Conservation (phyloP, 1,284 basidiomycete species). For the Exsudoporus floridanus region DNA sequence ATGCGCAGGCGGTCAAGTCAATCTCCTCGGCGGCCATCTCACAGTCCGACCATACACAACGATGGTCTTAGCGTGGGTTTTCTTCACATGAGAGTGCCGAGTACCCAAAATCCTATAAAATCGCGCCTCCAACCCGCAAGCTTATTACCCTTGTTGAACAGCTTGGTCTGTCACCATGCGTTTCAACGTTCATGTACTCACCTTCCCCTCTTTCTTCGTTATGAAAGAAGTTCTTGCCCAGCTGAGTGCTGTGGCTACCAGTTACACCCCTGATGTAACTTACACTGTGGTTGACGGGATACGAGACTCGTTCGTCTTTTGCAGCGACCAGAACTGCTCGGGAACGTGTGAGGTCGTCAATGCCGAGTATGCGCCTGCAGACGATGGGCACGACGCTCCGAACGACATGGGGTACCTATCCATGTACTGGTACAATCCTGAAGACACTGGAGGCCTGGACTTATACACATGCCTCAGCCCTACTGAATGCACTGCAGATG, state of each 20-base stretch:
- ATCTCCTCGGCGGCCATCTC: not conserved
- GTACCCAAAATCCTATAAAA: not conserved
- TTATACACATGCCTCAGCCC: no score
- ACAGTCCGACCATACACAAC: not conserved
- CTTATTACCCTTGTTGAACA: not conserved
- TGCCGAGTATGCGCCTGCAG: not conserved
- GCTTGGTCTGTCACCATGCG: not conserved
- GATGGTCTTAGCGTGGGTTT: not conserved
- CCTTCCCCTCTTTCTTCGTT: not conserved
- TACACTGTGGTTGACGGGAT: not conserved
- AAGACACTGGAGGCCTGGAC: no score
- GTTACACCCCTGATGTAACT: not conserved
- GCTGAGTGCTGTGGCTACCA: not conserved
- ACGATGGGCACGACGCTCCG: not conserved
- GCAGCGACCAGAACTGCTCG: not conserved
- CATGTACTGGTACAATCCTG: not conserved
- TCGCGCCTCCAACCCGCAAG: not conserved
- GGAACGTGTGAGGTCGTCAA: not conserved
- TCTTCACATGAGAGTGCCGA: not conserved
- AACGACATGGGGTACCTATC: not conserved
- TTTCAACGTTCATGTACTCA: not conserved
- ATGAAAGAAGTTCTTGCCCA: not conserved
- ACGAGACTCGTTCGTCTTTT: constrained; percentile 1
- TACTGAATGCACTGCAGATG: no score
- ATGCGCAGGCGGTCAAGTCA: not conserved